These are phyloP conservation scores for Epichloe festucae DNA, from an alignment of 2,329 filamentous ascomycete species.

Conservation along the genomic window DNA sequence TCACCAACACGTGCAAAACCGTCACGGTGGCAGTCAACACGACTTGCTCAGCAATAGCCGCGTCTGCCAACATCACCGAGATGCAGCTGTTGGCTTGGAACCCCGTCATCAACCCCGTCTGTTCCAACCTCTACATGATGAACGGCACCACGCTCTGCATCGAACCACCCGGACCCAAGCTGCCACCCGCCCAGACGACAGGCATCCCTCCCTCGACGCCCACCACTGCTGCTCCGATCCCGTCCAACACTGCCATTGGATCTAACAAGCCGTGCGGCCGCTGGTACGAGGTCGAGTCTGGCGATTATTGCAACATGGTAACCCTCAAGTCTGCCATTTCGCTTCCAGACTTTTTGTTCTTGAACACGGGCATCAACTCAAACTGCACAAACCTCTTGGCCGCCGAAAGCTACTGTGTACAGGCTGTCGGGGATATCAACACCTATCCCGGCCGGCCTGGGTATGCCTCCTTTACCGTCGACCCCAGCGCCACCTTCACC, in stretches of 20 bases:
- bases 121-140: background rate
- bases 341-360: slow-evolving; percentile 35
- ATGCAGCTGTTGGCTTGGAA: background rate
- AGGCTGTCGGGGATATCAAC: background rate
- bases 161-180: too few relatives aligned
- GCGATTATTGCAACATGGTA: background rate
- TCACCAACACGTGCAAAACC: too few relatives aligned
- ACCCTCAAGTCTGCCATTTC: slow-evolving; percentile 11
- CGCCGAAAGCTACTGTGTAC: background rate
- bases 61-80: background rate
- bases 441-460: background rate
- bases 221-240: background rate
- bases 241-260: background rate
- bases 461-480: too few relatives aligned
- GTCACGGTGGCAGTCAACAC: too few relatives aligned
- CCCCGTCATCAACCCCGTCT: background rate
- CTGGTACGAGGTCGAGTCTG: background rate
- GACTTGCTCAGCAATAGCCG: too few relatives aligned
- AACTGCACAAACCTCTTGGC: background rate
- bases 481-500: too few relatives aligned
- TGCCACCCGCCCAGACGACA: too few relatives aligned
- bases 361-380: background rate
- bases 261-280: background rate
- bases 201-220: too few relatives aligned
- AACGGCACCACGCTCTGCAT: too few relatives aligned